Percentiles rank a stretch among this genome's conserved stretches.
Conservation (phyloP, 768 basidiomycete species). For the Leccinum uliginosum region DNA sequence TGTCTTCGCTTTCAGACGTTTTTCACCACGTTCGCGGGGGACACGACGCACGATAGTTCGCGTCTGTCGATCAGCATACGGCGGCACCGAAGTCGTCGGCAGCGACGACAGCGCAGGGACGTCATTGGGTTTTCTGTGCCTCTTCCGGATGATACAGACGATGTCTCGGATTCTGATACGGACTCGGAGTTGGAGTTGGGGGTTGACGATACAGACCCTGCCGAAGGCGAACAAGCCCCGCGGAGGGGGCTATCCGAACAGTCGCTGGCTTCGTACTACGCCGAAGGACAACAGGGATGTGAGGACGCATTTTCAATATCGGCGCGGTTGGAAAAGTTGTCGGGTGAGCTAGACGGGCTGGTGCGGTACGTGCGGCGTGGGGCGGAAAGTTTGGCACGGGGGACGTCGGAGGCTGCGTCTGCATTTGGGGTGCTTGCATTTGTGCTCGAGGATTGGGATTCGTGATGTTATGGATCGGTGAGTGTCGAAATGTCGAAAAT, state of each 20-base stretch:
- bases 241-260: conserved; percentile 19
- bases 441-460: conserved; percentile 72
- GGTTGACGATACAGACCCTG: not conserved
- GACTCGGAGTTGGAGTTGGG: conserved; percentile 11
- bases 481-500: not conserved
- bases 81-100: conserved; percentile 60
- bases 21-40: conserved; percentile 57
- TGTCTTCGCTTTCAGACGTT: conserved; percentile 63
- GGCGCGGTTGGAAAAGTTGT: conserved; percentile 58
- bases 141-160: conserved; percentile 22
- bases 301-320: conserved; percentile 38
- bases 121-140: conserved; percentile 58
- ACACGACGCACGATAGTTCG: conserved; percentile 54
- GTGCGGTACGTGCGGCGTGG: conserved; percentile 63
- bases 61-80: conserved; percentile 48
- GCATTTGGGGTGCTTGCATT: conserved; percentile 73
- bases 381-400: conserved; percentile 64
- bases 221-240: conserved; percentile 16
- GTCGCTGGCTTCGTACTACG: conserved; percentile 23
- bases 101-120: conserved; percentile 49
- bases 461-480: conserved; percentile 3
- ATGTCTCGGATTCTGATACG: conserved; percentile 36
- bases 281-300: conserved; percentile 15
- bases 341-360: conserved; percentile 63
- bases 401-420: conserved; percentile 53